Conservation (phyloP, 768 basidiomycete genomes). For the Nidularia pulvinata region DNA sequence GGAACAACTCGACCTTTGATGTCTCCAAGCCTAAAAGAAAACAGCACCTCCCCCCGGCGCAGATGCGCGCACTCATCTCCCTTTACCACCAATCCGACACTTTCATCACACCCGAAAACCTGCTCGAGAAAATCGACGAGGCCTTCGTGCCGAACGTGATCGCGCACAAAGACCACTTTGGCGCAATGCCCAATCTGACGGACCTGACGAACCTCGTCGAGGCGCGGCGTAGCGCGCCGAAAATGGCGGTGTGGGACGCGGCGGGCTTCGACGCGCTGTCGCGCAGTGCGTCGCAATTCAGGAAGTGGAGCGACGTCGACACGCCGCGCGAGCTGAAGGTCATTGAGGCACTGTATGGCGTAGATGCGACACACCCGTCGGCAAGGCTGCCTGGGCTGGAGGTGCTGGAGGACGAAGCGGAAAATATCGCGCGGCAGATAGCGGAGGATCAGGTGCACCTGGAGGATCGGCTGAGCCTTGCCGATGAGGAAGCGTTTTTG, state of each 20-base stretch:
- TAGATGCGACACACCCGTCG: slow-evolving; percentile 21
- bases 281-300: no score
- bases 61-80: slow-evolving; percentile 72
- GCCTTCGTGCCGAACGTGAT: slow-evolving; percentile 42
- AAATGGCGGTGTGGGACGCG: slow-evolving; percentile 29
- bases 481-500: neutral
- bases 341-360: slow-evolving; percentile 53
- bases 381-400: slow-evolving; percentile 43
- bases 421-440: slow-evolving; percentile 5
- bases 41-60: slow-evolving; percentile 33
- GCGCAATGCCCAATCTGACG: slow-evolving; percentile 8
- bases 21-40: no score
- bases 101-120: slow-evolving; percentile 73
- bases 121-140: slow-evolving; percentile 61
- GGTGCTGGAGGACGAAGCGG: slow-evolving; percentile 35
- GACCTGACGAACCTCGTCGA: slow-evolving; percentile 14
- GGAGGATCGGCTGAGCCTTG: neutral
- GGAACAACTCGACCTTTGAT: no score
- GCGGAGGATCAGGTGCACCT: neutral
- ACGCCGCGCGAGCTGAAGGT: slow-evolving; percentile 39
- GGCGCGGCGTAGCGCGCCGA: slow-evolving; percentile 25
- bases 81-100: slow-evolving; percentile 76
- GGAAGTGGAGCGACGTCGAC: slow-evolving; percentile 21
- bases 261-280: neutral
- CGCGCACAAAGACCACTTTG: neutral